Percentiles rank a stretch among this genome's conserved stretches.
Conservation (phyloP, 768 basidiomycete genomes). For the Infundibulicybe gibba region DNA sequence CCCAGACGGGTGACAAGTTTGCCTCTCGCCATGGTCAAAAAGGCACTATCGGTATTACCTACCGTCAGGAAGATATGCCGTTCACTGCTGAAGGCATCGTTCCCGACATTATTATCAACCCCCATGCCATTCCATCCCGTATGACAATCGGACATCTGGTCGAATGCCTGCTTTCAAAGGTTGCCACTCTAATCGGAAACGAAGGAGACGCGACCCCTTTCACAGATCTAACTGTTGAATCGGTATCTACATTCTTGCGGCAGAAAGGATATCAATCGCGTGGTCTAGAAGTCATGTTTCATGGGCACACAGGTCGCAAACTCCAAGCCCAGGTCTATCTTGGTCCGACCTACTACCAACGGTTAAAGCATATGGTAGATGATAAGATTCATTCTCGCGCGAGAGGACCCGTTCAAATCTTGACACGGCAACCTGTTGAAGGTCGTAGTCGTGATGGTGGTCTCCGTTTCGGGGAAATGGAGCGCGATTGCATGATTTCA, state of each 20-base stretch:
- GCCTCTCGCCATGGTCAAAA: conserved; percentile 99
- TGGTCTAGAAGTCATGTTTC: conserved; percentile 97
- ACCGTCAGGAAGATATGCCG: conserved; percentile 99
- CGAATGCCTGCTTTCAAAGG: conserved; percentile 94
- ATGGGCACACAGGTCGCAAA: conserved; percentile 97
- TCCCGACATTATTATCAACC: conserved; percentile 97
- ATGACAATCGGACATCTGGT: conserved; percentile 99
- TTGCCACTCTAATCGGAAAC: conserved; percentile 92
- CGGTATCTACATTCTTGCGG: conserved; percentile 88
- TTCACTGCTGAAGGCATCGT: conserved; percentile 97
- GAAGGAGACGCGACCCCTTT: conserved; percentile 99
- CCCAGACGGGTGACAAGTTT: conserved; percentile 99
- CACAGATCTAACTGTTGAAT: conserved; percentile 96
- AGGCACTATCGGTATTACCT: conserved; percentile 99
- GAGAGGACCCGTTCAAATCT: conserved; percentile 94
- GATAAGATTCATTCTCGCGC: conserved; percentile 99
- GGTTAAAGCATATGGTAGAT: conserved; percentile 99
- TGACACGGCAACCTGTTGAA: conserved; percentile 97
- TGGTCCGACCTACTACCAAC: conserved; percentile 98
- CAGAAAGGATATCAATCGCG: conserved; percentile 95
- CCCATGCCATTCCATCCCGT: conserved; percentile 98
- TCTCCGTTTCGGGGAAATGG: conserved; percentile 99
- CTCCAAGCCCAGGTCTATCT: conserved; percentile 98
- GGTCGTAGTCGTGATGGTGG: conserved; percentile 99
- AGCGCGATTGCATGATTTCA: conserved; percentile 99